Conservation (phyloP, 352 stramenopile genomes). For the Globisporangium splendens region DNA sequence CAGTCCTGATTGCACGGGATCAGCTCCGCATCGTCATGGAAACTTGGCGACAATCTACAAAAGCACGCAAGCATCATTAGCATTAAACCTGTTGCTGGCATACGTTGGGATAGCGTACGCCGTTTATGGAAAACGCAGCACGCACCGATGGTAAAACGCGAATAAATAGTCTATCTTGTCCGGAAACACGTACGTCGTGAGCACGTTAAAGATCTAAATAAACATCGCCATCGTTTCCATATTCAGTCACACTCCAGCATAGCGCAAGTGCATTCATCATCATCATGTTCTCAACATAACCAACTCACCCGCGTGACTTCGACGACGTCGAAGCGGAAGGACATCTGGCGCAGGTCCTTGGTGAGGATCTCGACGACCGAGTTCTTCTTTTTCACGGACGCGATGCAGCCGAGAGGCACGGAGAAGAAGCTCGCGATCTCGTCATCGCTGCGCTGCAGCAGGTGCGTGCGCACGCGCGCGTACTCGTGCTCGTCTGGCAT, state of each 20-base stretch:
- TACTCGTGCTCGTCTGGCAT: slow-evolving; percentile 55
- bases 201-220: slow-evolving; percentile 67
- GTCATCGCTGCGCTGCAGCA: slow-evolving; percentile 49
- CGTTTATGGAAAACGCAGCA: background rate
- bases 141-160: slow-evolving; percentile 74
- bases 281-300: background rate
- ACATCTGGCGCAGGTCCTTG: slow-evolving; percentile 75
- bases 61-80: background rate
- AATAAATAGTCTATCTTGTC: slow-evolving; percentile 84
- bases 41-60: slow-evolving; percentile 40
- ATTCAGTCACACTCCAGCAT: no score
- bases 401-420: slow-evolving; percentile 68
- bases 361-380: slow-evolving; percentile 71
- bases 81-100: no score
- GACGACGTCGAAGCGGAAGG: slow-evolving; percentile 70
- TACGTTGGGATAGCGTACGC: no score
- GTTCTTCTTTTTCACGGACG: slow-evolving; percentile 78
- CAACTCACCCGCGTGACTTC: slow-evolving; percentile 57
- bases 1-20: slow-evolving; percentile 59
- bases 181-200: slow-evolving; percentile 81
- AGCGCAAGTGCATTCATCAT: background rate
- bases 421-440: slow-evolving; percentile 79
- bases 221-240: background rate
- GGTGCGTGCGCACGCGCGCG: slow-evolving; percentile 43
- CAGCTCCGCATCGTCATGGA: slow-evolving; percentile 43